A percentile compares a stretch with the other conserved stretches of the same genome.
Conservation (phyloP, 1,284 basidiomycete genomes). For the Ceratobasidium theobromae region DNA sequence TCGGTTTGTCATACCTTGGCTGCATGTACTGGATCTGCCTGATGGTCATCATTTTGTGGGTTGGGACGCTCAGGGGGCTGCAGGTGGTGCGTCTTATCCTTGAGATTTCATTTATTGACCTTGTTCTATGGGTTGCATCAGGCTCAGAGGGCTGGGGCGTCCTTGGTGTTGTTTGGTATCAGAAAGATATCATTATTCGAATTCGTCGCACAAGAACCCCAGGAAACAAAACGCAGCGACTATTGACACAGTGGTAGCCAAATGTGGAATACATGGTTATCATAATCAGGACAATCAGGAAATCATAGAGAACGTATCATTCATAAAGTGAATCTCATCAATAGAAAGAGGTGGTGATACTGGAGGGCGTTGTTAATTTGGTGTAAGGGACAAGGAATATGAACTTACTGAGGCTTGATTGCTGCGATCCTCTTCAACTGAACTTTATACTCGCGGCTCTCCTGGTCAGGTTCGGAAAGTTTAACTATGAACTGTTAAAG, state of each 20-base stretch:
- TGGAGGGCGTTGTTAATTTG: background rate
- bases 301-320: background rate
- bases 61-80: no score
- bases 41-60: no score
- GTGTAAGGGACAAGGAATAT: background rate
- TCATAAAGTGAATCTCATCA: background rate
- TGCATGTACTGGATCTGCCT: no score
- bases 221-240: background rate
- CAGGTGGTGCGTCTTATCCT: no score
- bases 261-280: background rate
- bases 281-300: conserved; percentile 1
- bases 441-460: conserved; percentile 1
- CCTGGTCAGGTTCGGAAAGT: background rate
- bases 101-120: no score
- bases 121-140: no score
- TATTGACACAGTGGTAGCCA: background rate
- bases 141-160: no score
- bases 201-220: background rate
- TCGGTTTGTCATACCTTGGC: no score
- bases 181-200: background rate
- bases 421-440: conserved; percentile 2
- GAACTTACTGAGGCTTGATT: conserved; percentile 18
- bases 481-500: conserved; percentile 4
- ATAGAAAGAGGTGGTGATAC: background rate
- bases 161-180: no score